phyloP scores from a whole-genome alignment of 2,329 filamentous ascomycete species.

The Colletotrichum trifolii region DNA sequence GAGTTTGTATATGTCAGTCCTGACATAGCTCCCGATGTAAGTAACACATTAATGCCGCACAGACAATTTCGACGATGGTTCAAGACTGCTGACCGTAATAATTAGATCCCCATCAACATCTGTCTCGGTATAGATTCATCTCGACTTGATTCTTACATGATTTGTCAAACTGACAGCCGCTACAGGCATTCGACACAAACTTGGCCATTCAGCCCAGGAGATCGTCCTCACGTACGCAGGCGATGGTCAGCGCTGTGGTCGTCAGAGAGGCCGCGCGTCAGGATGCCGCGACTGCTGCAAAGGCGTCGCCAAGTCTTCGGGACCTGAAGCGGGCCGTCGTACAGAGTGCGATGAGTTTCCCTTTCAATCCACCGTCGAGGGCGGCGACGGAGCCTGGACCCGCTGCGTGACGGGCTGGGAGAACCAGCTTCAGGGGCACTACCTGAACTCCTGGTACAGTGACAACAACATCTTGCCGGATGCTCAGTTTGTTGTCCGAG shows the following conservation, averaged over 20 bases:
- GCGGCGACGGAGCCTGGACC: background rate
- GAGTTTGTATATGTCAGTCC: constrained; percentile 4
- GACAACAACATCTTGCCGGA: background rate
- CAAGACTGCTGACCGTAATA: background rate
- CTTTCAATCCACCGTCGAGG: constrained; percentile 6
- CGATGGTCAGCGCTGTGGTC: background rate
- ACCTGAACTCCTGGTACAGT: constrained; percentile 8
- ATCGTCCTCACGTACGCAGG: constrained; percentile 7
- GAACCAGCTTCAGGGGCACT: constrained; percentile 10
- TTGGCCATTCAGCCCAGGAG: background rate
- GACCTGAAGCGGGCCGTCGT: constrained; percentile 1
- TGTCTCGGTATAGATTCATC: background rate
- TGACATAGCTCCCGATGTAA: background rate
- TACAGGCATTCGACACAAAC: constrained; percentile 6
- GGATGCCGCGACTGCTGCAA: background rate
- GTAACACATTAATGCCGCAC: background rate
- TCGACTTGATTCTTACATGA: too few species aligned
- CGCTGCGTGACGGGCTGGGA: constrained; percentile 10
- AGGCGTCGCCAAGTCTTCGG: background rate
- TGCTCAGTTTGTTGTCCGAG: constrained; percentile 5
- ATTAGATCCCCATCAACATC: constrained; percentile 2
- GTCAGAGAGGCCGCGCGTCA: background rate
- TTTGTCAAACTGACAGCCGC: too few species aligned
- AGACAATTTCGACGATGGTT: background rate
- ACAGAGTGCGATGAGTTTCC: constrained; percentile 7